Conservation (phyloP, 352 stramenopile species). For the Globisporangium solare region DNA sequence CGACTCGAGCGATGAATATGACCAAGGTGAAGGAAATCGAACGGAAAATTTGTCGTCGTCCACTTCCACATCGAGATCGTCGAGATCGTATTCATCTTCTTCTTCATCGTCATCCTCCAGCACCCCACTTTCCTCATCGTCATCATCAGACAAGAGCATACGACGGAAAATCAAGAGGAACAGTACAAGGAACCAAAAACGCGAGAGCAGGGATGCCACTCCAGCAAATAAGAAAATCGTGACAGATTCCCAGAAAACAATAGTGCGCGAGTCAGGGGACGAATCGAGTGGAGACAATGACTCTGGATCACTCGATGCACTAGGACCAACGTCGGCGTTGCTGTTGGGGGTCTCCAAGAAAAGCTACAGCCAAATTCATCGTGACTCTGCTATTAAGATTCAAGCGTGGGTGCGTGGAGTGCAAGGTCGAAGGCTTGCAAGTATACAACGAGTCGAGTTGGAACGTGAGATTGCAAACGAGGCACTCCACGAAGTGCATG, state of each 20-base stretch:
- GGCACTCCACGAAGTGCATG: slow-evolving; percentile 8
- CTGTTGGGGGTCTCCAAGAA: background rate
- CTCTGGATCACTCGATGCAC: background rate
- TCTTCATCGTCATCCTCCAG: background rate
- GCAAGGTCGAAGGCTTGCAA: slow-evolving; percentile 3
- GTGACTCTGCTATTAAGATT: slow-evolving; percentile 3
- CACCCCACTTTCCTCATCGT: background rate
- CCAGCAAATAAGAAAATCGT: background rate
- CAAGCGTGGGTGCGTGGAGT: slow-evolving; percentile 12
- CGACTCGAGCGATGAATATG: background rate
- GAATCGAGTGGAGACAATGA: background rate
- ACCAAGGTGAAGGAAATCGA: background rate
- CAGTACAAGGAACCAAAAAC: background rate
- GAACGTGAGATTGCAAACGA: slow-evolving; percentile 10
- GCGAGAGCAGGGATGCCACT: background rate
- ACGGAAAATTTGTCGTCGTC: background rate
- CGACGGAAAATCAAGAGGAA: background rate
- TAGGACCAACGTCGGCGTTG: background rate
- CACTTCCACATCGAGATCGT: background rate
- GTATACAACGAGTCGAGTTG: slow-evolving; percentile 3
- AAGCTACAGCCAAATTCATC: background rate
- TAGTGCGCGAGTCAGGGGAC: background rate
- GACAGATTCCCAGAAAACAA: background rate
- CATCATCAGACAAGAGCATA: background rate
- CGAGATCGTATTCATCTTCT: background rate